A percentile compares a stretch with the other conserved stretches of the same genome.
These are phyloP conservation scores for Hypoxylon trugodes DNA, from an alignment of 495 filamentous ascomycete species.

Conservation along the genomic window DNA sequence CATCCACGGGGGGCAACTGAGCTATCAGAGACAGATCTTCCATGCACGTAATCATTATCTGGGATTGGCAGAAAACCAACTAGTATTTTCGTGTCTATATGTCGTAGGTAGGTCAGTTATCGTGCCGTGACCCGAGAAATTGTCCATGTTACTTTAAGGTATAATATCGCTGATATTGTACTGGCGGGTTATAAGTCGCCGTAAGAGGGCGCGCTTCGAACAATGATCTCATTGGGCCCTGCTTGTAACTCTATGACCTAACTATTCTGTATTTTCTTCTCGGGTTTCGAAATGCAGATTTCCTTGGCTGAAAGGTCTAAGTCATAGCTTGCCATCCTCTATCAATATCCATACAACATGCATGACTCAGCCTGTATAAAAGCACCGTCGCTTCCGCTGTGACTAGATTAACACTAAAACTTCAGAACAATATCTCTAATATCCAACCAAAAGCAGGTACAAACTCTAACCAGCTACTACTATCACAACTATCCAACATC, in stretches of 20 bases:
- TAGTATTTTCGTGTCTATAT: not conserved
- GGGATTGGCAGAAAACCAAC: not conserved
- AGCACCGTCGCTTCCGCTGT: constrained; percentile 4
- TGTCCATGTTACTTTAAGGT: not conserved
- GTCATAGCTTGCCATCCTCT: constrained; percentile 3
- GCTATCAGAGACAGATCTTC: constrained; percentile 7
- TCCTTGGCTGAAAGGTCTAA: constrained; percentile 18
- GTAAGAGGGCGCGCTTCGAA: constrained; percentile 10
- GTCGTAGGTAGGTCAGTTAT: not conserved
- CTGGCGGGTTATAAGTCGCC: constrained; percentile 13
- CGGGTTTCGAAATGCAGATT: constrained; percentile 9
- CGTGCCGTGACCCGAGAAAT: constrained; percentile 30
- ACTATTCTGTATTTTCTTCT: constrained; percentile 17
- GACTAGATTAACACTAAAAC: not conserved
- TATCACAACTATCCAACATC: not conserved
- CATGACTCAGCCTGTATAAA: constrained; percentile 22
- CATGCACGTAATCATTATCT: constrained; percentile 30
- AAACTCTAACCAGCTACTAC: constrained; percentile 5
- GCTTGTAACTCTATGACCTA: constrained; percentile 35
- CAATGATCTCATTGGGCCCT: constrained; percentile 37
- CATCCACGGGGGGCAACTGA: constrained; percentile 13
- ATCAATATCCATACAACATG: not conserved
- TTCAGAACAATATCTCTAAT: not conserved
- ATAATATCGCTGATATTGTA: constrained; percentile 1
- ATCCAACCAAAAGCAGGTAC: constrained; percentile 7